These are phyloP conservation scores for Eutypella sp. DNA, from an alignment of 2,329 filamentous ascomycete species.

Conservation along the genomic window DNA sequence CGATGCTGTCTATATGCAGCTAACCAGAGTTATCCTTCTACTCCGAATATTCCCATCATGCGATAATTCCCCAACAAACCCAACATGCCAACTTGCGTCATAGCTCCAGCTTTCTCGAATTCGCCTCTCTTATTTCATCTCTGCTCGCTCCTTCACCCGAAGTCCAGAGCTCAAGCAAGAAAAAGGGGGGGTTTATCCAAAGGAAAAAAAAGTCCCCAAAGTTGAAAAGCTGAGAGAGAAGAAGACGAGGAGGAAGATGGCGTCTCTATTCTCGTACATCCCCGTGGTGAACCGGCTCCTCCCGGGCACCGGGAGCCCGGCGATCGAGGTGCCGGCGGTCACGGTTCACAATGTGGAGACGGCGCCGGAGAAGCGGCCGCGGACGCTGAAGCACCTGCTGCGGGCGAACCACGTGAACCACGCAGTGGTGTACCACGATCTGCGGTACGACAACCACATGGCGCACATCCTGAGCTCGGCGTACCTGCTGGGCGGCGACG, in stretches of 20 bases:
- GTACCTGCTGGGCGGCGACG: slow-evolving; percentile 75
- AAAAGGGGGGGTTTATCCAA: neutral
- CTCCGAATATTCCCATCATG: no score
- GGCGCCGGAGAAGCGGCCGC: slow-evolving; percentile 68
- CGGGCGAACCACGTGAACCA: slow-evolving; percentile 90
- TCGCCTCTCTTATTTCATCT: no score
- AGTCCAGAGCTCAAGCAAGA: neutral
- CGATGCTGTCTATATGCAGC: neutral
- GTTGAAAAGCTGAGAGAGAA: neutral
- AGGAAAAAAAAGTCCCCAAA: neutral
- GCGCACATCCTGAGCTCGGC: slow-evolving; percentile 79
- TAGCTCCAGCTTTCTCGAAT: neutral
- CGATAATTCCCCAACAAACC: neutral
- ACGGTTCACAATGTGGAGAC: slow-evolving; percentile 77
- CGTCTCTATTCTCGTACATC: slow-evolving; percentile 38
- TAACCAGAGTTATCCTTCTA: no score
- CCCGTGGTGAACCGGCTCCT: slow-evolving; percentile 36
- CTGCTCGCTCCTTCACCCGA: no score
- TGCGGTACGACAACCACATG: slow-evolving; percentile 76
- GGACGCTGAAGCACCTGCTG: slow-evolving; percentile 84
- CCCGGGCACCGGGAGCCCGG: slow-evolving; percentile 21
- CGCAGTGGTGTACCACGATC: slow-evolving; percentile 71
- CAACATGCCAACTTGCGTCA: neutral
- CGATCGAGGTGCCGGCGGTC: slow-evolving; percentile 60
- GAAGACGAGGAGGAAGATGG: slow-evolving; percentile 14